Evolutionary conservation across 305 asterid genomes (phyloP), one percentile per base, ranked within the genome.

Genomic region (Solanum hybrid): DNA sequence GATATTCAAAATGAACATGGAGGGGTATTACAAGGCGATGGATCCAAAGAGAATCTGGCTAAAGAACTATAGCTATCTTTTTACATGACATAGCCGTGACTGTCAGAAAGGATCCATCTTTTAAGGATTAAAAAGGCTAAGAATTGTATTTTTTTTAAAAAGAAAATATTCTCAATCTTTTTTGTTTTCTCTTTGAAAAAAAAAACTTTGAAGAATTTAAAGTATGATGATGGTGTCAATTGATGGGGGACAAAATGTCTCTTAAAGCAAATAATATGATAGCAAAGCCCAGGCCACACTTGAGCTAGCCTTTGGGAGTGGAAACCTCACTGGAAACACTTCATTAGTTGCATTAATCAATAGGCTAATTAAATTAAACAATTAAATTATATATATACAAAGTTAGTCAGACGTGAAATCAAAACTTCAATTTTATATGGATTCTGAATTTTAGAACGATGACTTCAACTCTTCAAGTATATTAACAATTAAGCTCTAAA

Each of bases 201-300:
- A 29, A 83, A 82, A 9, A 34, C 51, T 10, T 42, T 40, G 26
- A 88, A 90, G 83, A 90, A 89, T 73, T 20, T 64, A 36, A 81
- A 88, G 89, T 93, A 93, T 91, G 94, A 94, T 95, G 93, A 67
- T 89, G 94, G 95, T 92, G 92, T 93, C 90, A 84, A 93, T 85
- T 92, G 87, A 88, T 89, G 92, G 95, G 95, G 95, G 93, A 93
- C 97, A 94, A 28, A 73, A 85, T 95, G 96, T 94, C 91, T 71
- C 87, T 46, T 91, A 95, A 95, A 95, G 98, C 86, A 89, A 64
- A 89, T 88, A 20, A 92, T 92, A 92, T 91, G 74, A 89, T 87
- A 85, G 24, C 76, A 82, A 89, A 89, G 76, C 90, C 90, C 91
- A 90, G 74, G 87, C 74, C 42, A 84, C 91, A 92, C 88, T 88